A percentile compares a stretch with the other conserved stretches of the same genome.
Conservation (phyloP, 208 protist genomes). For the Leishmania guyanensis region DNA sequence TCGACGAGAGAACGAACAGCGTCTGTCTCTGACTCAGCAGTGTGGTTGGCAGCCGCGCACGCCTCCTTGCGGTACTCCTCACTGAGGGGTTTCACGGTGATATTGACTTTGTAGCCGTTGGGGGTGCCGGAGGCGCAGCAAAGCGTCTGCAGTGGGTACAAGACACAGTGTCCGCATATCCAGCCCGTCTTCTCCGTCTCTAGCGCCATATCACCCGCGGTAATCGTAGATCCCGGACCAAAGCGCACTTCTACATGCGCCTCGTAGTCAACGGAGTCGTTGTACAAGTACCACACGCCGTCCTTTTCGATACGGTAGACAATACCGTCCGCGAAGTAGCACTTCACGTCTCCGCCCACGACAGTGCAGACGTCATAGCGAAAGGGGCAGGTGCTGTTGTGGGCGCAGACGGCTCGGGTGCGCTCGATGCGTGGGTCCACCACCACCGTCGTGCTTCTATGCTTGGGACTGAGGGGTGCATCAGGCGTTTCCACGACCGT, state of each 20-base stretch:
- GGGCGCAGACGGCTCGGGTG: conserved; percentile 7
- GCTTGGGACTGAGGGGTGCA: no score
- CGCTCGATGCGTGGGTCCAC: conserved; percentile 4
- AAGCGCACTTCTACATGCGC: conserved; percentile 67
- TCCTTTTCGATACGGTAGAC: conserved; percentile 60
- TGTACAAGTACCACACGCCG: conserved; percentile 66
- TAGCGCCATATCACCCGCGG: conserved; percentile 26
- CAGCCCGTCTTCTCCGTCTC: conserved; percentile 40
- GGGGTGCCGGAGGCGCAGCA: conserved; percentile 41
- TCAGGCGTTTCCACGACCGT: neutral
- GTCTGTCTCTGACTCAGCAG: conserved; percentile 31
- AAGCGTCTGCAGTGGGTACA: conserved; percentile 62
- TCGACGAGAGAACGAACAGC: conserved; percentile 30
- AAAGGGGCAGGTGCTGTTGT: conserved; percentile 6
- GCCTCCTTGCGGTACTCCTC: conserved; percentile 31
- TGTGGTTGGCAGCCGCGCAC: conserved; percentile 16
- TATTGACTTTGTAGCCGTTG: conserved; percentile 41
- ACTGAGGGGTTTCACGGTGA: conserved; percentile 36
- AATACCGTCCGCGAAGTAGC: conserved; percentile 54
- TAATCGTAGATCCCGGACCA: conserved; percentile 39
- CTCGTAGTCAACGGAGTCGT: conserved; percentile 76
- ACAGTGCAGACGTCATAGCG: conserved; percentile 33
- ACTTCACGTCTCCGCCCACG: conserved; percentile 38
- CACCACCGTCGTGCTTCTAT: neutral
- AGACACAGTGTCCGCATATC: conserved; percentile 30